A percentile compares a stretch with the other conserved stretches of the same genome.
Conservation (phyloP, 495 filamentous ascomycete species). For the Neurospora sp. region DNA sequence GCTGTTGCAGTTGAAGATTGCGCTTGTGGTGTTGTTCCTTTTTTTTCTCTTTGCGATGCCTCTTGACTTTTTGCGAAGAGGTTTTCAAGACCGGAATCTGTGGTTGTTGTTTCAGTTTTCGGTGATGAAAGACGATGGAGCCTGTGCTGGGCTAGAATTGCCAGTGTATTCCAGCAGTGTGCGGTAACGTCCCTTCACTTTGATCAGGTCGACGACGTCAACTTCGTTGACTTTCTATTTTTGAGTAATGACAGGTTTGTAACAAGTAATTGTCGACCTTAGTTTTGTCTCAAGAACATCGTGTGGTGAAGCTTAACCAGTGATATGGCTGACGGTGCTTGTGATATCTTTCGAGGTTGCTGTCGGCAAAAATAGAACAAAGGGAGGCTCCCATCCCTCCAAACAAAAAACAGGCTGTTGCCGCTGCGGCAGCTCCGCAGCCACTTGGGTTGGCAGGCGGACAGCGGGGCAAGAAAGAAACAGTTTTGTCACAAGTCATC, state of each 20-base stretch:
- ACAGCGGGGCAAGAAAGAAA: too few relatives aligned
- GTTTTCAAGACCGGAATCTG: neutral
- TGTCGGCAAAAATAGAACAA: neutral
- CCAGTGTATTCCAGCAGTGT: neutral
- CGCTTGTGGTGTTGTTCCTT: neutral
- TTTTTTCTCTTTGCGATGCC: neutral
- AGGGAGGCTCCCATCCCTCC: neutral
- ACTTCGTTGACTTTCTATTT: neutral
- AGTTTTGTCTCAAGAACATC: neutral
- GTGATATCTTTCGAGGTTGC: neutral
- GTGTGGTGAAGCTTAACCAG: neutral
- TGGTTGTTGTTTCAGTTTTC: neutral
- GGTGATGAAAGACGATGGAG: neutral
- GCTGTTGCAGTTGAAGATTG: neutral
- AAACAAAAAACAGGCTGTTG: neutral
- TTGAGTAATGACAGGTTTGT: neutral
- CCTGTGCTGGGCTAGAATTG: neutral
- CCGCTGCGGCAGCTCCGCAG: neutral
- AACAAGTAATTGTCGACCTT: neutral
- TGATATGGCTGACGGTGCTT: neutral
- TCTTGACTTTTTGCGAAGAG: neutral
- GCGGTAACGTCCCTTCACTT: neutral
- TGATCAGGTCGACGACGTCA: neutral
- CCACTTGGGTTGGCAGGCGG: neutral
- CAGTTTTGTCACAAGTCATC: too few relatives aligned